These are phyloP conservation scores for Fonsecaea erecta DNA, from an alignment of 2,329 filamentous ascomycete species.

Conservation along the genomic window DNA sequence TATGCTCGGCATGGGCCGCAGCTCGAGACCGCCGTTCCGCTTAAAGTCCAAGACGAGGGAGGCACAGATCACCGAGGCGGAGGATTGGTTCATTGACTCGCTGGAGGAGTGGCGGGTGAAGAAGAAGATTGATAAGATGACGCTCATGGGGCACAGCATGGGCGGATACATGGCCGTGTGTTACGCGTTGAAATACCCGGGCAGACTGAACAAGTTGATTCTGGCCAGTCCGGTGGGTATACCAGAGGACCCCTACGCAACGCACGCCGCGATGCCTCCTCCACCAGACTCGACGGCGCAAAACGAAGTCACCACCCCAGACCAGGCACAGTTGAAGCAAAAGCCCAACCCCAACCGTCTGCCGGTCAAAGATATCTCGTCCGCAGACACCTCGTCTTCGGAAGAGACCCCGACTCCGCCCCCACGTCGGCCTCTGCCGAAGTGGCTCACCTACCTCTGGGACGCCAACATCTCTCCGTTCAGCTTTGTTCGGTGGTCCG, in stretches of 20 bases:
- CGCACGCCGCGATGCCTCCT: constrained; percentile 78
- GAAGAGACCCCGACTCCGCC: constrained; percentile 48
- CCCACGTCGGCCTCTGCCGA: constrained; percentile 68
- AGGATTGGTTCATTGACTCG: constrained; percentile 94
- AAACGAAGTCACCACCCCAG: constrained; percentile 46
- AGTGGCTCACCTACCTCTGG: constrained; percentile 93
- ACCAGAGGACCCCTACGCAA: constrained; percentile 89
- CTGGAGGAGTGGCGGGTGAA: constrained; percentile 93
- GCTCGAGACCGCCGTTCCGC: constrained; percentile 79
- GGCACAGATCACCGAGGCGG: constrained; percentile 82
- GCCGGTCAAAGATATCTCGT: constrained; percentile 5
- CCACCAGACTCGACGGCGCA: constrained; percentile 77
- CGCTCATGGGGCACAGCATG: constrained; percentile 87
- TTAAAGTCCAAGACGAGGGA: constrained; percentile 81
- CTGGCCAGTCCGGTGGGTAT: constrained; percentile 93
- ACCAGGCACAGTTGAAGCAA: constrained; percentile 35
- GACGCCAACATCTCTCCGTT: constrained; percentile 97
- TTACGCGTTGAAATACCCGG: constrained; percentile 95
- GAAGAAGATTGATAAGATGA: constrained; percentile 89
- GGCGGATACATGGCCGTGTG: constrained; percentile 94
- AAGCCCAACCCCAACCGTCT: constrained; percentile 27
- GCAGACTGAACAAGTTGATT: constrained; percentile 92
- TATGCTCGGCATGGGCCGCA: constrained; percentile 92
- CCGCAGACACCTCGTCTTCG: neutral
- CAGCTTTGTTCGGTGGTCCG: constrained; percentile 82